phyloP scores from a whole-genome alignment of 495 filamentous ascomycete genomes.

The Glutinoglossum americanum region DNA sequence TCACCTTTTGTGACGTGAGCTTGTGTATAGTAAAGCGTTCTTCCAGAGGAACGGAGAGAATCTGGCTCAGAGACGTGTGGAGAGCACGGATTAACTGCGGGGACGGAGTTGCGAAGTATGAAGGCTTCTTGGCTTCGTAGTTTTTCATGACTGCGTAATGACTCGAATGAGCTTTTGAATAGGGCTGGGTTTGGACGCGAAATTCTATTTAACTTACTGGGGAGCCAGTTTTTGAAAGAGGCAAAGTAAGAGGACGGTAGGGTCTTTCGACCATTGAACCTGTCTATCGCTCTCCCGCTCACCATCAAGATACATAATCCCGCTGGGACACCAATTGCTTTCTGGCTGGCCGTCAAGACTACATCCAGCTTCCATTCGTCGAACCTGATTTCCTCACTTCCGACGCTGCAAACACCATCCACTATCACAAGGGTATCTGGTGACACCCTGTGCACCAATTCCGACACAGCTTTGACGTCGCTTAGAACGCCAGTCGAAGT shows the following conservation, averaged over 20 bases:
- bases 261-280: constrained; percentile 55
- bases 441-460: constrained; percentile 63
- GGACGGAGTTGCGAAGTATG: constrained; percentile 91
- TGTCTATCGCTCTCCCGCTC: constrained; percentile 71
- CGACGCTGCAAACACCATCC: constrained; percentile 92
- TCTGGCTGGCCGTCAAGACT: constrained; percentile 85
- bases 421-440: constrained; percentile 80
- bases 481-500: constrained; percentile 89
- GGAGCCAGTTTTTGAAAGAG: constrained; percentile 90
- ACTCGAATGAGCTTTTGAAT: neutral
- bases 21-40: constrained; percentile 66
- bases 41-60: constrained; percentile 51
- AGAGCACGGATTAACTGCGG: constrained; percentile 88
- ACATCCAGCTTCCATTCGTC: constrained; percentile 87
- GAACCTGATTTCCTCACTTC: constrained; percentile 85
- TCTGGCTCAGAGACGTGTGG: constrained; percentile 78
- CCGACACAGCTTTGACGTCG: constrained; percentile 65
- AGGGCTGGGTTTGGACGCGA: neutral
- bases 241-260: constrained; percentile 77
- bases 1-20: constrained; percentile 56
- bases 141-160: constrained; percentile 64
- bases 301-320: constrained; percentile 84
- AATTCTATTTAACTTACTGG: constrained; percentile 30
- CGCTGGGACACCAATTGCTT: constrained; percentile 87
- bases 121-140: constrained; percentile 90